Percentiles rank a stretch among this genome's conserved stretches.
Evolutionary conservation across 164 flowering plant species (phyloP).

Genomic region (Houttuynia cordata): DNA sequence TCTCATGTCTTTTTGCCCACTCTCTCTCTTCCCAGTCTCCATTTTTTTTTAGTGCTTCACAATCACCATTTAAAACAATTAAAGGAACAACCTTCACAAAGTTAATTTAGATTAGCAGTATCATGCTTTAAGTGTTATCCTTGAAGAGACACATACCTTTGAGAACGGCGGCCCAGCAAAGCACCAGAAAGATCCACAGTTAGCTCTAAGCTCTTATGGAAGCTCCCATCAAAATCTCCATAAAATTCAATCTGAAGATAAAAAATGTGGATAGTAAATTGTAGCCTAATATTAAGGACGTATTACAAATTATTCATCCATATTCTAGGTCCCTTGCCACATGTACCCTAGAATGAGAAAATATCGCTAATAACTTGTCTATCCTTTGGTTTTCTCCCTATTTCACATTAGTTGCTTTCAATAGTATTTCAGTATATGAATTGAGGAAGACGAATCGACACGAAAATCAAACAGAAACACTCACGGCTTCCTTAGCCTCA

Average conservation of each 20-base stretch:
- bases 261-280: not conserved
- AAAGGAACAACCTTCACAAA: no score
- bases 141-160: conserved; percentile 44
- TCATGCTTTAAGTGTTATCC: no score
- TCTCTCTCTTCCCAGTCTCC: no score
- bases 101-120: no score
- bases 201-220: conserved; percentile 78
- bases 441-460: not conserved
- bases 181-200: conserved; percentile 68
- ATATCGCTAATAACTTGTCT: not conserved
- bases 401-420: not conserved
- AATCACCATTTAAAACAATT: no score
- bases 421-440: no score
- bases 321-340: no score
- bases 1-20: no score
- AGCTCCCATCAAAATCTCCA: conserved; percentile 95
- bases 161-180: conserved; percentile 86
- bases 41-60: no score
- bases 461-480: conserved; percentile 8
- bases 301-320: no score
- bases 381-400: not conserved
- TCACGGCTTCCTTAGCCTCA: conserved; percentile 71
- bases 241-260: conserved; percentile 74
- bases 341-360: no score
- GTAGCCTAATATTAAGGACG: no score